Evolutionary conservation across 306 rosid species (phyloP).

Genomic region (Hylodesmum podocarpum): DNA sequence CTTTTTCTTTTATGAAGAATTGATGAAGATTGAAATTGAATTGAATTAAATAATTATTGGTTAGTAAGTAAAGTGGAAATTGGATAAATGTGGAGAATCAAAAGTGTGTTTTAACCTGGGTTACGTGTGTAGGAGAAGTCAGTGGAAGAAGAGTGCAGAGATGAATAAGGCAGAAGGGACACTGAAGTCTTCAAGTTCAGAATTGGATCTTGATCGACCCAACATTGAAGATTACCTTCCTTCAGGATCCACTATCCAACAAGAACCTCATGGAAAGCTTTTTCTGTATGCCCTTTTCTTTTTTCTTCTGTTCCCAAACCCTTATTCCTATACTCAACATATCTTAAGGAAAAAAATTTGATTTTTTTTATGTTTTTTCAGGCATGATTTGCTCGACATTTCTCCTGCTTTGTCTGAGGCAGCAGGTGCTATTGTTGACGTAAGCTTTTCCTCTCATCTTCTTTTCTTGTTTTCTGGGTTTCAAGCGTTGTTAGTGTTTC

Average conservation of each 20-base stretch:
- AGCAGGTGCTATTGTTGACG: slow-evolving; percentile 97
- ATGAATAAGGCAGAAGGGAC: slow-evolving; percentile 42
- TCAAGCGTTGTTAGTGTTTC: background rate
- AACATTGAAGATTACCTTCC: slow-evolving; percentile 95
- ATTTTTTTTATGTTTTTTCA: slow-evolving; percentile 36
- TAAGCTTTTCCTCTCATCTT: slow-evolving; percentile 29
- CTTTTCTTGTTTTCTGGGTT: slow-evolving; percentile 3
- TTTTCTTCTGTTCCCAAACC: slow-evolving; percentile 4
- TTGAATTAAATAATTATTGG: background rate
- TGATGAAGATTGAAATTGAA: too few relatives aligned
- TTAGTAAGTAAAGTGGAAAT: slow-evolving; percentile 5
- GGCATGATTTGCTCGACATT: slow-evolving; percentile 87
- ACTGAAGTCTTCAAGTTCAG: slow-evolving; percentile 69
- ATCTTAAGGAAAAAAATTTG: too few relatives aligned
- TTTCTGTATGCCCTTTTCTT: slow-evolving; percentile 51
- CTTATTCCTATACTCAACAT: background rate
- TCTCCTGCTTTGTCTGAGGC: slow-evolving; percentile 91
- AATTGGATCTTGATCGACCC: slow-evolving; percentile 89
- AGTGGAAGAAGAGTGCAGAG: slow-evolving; percentile 16
- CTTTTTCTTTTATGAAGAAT: too few relatives aligned
- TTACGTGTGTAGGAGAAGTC: slow-evolving; percentile 1
- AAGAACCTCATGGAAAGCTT: slow-evolving; percentile 80
- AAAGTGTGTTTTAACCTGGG: background rate
- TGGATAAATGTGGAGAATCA: slow-evolving; percentile 20
- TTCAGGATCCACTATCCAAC: slow-evolving; percentile 80